Evolutionary conservation across 2,329 filamentous ascomycete genomes (phyloP), one percentile per base, ranked within the genome.

Genomic region (Fusarium sp.): DNA sequence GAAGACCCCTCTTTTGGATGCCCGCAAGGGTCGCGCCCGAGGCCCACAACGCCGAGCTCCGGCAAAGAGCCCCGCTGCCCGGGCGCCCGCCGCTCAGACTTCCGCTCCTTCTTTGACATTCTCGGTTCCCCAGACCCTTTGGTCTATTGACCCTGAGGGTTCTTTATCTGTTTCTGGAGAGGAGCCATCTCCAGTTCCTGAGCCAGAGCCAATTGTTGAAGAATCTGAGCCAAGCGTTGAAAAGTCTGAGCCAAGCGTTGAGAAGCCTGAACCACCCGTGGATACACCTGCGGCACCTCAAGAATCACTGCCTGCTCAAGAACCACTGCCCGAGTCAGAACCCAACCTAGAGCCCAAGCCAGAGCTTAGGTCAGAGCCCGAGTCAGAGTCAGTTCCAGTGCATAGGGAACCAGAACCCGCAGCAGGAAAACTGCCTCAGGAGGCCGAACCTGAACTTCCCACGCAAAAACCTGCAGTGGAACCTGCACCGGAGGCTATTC

Each of bases 21-120:
- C 93, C 32, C 87, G 95, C 65, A 98, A 98, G 80, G 88, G 93
- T 24, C 86, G 95, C 66, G 95, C 95, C 22, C 89, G 92, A 65
- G 95, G 95, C 10, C 95, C 95, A 13, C 88, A 92, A 67, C 86
- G 93, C 66, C 85, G 93, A 72, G 87, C 90, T 24, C 85, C 88
- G 28, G 80, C 83, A 10, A 84, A 79, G 77, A 79, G 78, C 59
- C 74, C 81, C 24, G 78, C 76, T 3, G 79, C 74, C 11, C 66
- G 74, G 8, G 67, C 72, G 7, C 65, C 74, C 6, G 68, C 72
- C 72, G 65, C 72, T 71, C 31, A 74, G 75, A 43, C 69, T 62
- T 22, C 72, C n/a, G 68, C 71, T 11, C 74, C 77, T n/a, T 72
- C 74, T 3, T 72, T 87, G 40, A 78, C 76, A 15, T 81, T 87